These are phyloP conservation scores for Colletotrichum nymphaeae DNA, from an alignment of 2,329 filamentous ascomycete genomes.

Conservation along the genomic window DNA sequence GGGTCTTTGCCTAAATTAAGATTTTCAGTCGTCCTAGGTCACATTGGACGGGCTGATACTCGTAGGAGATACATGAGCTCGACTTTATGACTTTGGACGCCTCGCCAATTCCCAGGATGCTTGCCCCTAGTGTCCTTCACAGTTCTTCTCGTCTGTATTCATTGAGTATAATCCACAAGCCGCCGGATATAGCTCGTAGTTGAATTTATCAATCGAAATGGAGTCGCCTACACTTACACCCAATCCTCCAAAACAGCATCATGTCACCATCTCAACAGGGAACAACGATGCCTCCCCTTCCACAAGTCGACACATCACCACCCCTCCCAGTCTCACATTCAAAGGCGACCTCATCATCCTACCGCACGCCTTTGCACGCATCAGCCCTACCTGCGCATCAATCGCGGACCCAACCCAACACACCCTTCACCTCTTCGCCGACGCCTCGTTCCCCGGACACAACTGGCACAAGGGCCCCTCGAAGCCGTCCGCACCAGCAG, in stretches of 20 bases:
- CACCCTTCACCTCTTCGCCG: conserved; percentile 12
- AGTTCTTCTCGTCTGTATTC: too few species aligned
- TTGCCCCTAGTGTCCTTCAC: too few species aligned
- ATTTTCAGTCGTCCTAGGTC: too few species aligned
- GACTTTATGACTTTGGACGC: too few species aligned
- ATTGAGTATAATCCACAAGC: too few species aligned
- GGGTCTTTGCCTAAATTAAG: too few species aligned
- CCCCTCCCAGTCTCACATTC: neutral
- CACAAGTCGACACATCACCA: neutral
- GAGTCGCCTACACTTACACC: neutral
- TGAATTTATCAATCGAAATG: neutral
- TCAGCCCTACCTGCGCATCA: neutral
- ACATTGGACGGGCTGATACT: too few species aligned
- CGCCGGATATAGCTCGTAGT: too few species aligned
- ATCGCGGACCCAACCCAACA: neutral
- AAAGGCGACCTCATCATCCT: conserved; percentile 17
- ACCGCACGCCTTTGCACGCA: neutral
- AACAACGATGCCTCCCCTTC: neutral
- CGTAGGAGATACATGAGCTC: too few species aligned
- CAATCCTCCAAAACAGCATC: neutral
- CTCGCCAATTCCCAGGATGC: too few species aligned
- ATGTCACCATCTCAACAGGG: neutral
- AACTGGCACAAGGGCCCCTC: neutral
- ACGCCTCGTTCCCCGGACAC: conserved; percentile 1
- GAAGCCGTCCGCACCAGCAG: neutral